Evolutionary conservation across 2,329 filamentous ascomycete genomes (phyloP), one percentile per base, ranked within the genome.

Genomic region (Hawksworthiomyces lignivorus): DNA sequence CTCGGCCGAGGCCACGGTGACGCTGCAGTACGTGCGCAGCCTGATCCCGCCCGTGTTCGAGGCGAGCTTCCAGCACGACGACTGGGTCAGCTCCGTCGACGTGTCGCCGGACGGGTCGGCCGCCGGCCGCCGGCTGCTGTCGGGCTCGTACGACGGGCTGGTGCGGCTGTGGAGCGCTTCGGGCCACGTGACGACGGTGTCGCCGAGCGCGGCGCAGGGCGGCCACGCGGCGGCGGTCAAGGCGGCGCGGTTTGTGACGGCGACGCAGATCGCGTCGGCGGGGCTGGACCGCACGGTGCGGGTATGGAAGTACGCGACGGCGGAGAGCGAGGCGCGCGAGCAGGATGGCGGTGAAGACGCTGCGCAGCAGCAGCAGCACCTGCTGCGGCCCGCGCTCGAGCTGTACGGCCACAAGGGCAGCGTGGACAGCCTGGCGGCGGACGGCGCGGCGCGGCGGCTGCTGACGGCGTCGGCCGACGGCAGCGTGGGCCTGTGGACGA

Each of bases 31-130:
- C 63, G 87, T 96, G 27, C 83, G 88, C 54, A 92, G 88, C 49
- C 69, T 96, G 52, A 80, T 96, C 46, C 92, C 92, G 7, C 92
- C 92, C 15, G 73, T 85, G 27, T 90, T 92, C 61, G 81, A 94
- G 53, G 84, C 88, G 11, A 92, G 85, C 57, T 98, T 95, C 60
- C 83, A 96, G 67, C 90, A 98, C 61, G 89, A 98, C 57, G 92
- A 97, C 62, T 98, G 92, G 92, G 85, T 98, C 36, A 87, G 86
- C 59, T 77, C 78, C 20, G 80, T 97, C 20, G 88, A 96, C 60
- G 76, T 94, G 5, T 69, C 94, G 19, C 89, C 87, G 0, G 62
- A 64, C 12, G 78, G 73, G 11, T 84, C 84, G 2, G 64, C 68
- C 7, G 76, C 80, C 3, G 79, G 72, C 17, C 58, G 61, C 41